Evolutionary conservation across 371 early-diverging fungal genomes (phyloP), one percentile per base, ranked within the genome.

Genomic region (Rhizopus microsporus): DNA sequence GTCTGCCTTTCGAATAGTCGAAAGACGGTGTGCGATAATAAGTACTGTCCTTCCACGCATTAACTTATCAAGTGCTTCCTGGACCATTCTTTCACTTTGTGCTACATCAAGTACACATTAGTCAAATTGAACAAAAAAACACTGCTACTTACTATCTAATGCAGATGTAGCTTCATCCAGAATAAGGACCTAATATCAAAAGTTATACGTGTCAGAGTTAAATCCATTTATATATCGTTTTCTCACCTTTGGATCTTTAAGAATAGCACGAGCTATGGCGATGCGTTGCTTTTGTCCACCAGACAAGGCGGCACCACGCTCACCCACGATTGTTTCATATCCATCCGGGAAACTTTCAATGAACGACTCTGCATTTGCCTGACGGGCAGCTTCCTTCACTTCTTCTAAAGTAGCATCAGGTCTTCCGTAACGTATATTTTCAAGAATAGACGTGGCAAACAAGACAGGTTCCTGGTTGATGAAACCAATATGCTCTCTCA

Each of bases 281-380:
- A 93, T 69, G 7, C 93, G 76, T 65, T 96, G 95, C 61, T 88
- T 88, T 70, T 96, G 94, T 13, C 96, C 96, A 37, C 95, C 96
- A 38, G 89, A 88, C n/a, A 97, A 71, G 33, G 83, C 75, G 9
- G 83, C 74, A 51, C 80, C 80, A 17, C 71, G 60, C 51, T 76
- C 72, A 16, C 68, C 71, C 6, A 92, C 86, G 7, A 84, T 65
- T 0, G 94, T 92, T 23, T 91, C 79, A 60, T 90, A 89, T 30
- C 86, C 87, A 8, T 80, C 69, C 3, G 91, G 88, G 60, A 93
- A 87, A 0, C 60, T 47, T 23, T 63, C 65, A 62, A 94, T 86
- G 60, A 94, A 94, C 0, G 44, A 55, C 15, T 76, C 75, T 3
- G 88, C 92, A 66, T 93, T 89, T 1, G 93, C 92, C 54, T 80